Evolutionary conservation across 2,329 filamentous ascomycete species (phyloP), one percentile per base, ranked within the genome.

Genomic region (Penicillium sp.): DNA sequence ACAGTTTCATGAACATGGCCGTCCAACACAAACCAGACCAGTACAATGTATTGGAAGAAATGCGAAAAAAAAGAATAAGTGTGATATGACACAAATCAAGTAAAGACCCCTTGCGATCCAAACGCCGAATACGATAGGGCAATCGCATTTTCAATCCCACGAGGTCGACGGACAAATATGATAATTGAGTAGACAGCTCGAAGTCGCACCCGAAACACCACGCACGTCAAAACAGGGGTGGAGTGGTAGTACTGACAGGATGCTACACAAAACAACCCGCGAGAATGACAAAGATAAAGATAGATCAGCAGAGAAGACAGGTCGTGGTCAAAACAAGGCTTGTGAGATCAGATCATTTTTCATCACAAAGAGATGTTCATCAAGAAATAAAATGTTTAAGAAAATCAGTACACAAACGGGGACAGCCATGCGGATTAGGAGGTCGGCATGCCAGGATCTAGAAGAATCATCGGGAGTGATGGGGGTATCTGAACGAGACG

Each of bases 401-500:
- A 59, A 50, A 56, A 45, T 59, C 48, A 51, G 40, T 47, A 59
- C 41, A 56, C 35, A 49, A 51, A 57, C 40, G 26, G 46, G 37
- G 48, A 56, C 49, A 59, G 56, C 56, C 46, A 50, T 54, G 47
- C 56, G 51, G 53, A 50, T 56, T 49, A 51, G 50, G 44, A 41
- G 31, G 48, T 54, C 49, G 54, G 56, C 54, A 62, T 55, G 56
- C 57, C 56, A 52, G 56, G 45, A 59, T 63, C 60, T 62, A 65
- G 59, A 63, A 57, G 59, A 63, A 65, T 61, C 53, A 63, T 61
- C 29, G 42, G 58, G 56, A 58, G 62, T 64, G 60, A 60, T 58
- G 57, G 63, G 53, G 57, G 65, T 65, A 68, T 67, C 63, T 66
- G 64, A 64, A 63, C 63, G 59, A 65, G 64, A 66, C 66, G 62